Evolutionary conservation across 2,329 filamentous ascomycete genomes (phyloP).

Genomic region (Monilinia aucupariae): DNA sequence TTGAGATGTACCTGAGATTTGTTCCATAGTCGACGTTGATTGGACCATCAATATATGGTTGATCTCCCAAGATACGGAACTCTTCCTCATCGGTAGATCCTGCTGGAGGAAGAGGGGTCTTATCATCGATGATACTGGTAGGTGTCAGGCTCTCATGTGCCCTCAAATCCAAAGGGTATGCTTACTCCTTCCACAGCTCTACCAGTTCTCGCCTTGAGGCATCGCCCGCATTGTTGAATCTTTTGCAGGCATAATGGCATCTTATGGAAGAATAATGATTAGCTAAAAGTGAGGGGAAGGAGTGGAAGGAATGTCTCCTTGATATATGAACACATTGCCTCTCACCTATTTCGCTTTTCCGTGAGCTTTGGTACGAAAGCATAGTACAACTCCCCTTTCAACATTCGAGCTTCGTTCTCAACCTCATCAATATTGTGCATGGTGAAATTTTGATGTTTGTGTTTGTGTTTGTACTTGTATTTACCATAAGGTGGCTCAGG

Average conservation of each 20-base stretch:
- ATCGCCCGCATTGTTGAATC: constrained; percentile 59
- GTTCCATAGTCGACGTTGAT: constrained; percentile 72
- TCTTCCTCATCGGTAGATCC: constrained; percentile 57
- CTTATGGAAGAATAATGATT: not conserved
- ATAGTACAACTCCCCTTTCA: constrained; percentile 64
- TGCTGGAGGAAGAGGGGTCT: constrained; percentile 55
- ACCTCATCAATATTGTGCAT: constrained; percentile 37
- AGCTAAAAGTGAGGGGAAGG: not conserved
- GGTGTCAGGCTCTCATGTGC: constrained; percentile 16
- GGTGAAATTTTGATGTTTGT: not conserved
- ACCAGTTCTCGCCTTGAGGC: constrained; percentile 56
- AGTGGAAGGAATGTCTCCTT: not conserved
- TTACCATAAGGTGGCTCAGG: too few relatives aligned
- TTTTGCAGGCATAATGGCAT: constrained; percentile 51
- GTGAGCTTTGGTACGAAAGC: constrained; percentile 65
- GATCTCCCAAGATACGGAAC: constrained; percentile 55
- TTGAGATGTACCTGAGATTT: constrained; percentile 52
- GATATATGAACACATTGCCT: not conserved
- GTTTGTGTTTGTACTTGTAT: too few relatives aligned
- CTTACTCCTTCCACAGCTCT: constrained; percentile 68
- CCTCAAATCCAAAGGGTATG: constrained; percentile 2
- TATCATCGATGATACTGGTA: constrained; percentile 48
- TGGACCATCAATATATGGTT: constrained; percentile 66
- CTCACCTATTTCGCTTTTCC: constrained; percentile 50
- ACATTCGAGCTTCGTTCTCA: constrained; percentile 54